Evolutionary conservation across 2,329 filamentous ascomycete genomes (phyloP), one percentile per base, ranked within the genome.

Genomic region (Penicillium fuscoglaucum): DNA sequence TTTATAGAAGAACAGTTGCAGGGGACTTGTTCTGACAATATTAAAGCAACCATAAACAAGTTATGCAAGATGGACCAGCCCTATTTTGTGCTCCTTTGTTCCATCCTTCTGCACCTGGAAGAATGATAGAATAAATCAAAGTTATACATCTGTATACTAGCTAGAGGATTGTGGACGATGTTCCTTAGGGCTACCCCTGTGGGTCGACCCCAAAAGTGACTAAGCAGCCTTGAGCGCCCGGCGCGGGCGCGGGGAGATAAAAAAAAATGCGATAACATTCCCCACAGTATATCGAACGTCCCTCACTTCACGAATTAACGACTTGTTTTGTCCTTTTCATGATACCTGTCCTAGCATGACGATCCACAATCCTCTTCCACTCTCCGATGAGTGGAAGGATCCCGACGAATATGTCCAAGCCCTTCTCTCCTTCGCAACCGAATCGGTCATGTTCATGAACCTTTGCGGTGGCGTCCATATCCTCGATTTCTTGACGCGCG

Each of bases 381-480:
- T 90, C 69, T 81, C 84, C 37, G 81, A 86, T 52, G 84, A 85
- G 67, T 97, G 93, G 79, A 72, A 79, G 28, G 85, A 84, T 47
- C 78, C 86, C 12, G 90, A 96, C 48, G 84, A 86, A 57, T 98
- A 96, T 74, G 83, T 96, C 51, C 82, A 90, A 26, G 87, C 87
- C 29, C 84, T 97, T 17, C 81, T 98, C 26, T 74, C 86, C 17
- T 96, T 97, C 69, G 84, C 87, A 3, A 86, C 87, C 8, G 86
- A 85, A 3, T 90, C 89, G 46, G 84, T 87, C 54, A 80, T 91
- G 2, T 91, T 97, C 66, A 89, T 90, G 63, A 90, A 90, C 26
- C 82, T 98, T 17, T 96, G 92, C 71, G 93, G 93, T 51, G 93
- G 93, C 15, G 90, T 98, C 0, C 93, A 99, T 72, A 92, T 98